Conservation (phyloP, 345 rosid species). For the Ceriops zippeliana region DNA sequence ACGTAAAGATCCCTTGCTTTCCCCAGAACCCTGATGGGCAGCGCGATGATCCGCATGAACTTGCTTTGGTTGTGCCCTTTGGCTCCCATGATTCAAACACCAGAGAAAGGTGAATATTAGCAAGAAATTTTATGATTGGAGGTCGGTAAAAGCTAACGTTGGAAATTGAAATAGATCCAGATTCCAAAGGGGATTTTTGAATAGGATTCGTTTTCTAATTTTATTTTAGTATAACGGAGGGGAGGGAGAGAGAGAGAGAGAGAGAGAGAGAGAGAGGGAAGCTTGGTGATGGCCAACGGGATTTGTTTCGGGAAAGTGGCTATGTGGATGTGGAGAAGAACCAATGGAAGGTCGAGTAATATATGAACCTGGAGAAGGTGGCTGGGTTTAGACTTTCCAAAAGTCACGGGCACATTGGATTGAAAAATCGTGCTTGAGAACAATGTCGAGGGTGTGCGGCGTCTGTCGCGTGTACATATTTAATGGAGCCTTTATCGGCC, state of each 20-base stretch:
- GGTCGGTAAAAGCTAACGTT: too few species aligned
- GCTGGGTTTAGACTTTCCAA: neutral
- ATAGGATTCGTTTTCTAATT: neutral
- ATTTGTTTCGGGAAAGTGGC: too few species aligned
- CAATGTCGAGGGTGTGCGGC: neutral
- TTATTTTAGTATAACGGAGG: neutral
- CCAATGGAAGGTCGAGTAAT: neutral
- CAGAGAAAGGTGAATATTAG: neutral
- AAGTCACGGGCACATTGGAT: slow-evolving; percentile 14
- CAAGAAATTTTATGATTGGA: neutral
- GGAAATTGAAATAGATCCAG: neutral
- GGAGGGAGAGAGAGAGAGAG: too few species aligned
- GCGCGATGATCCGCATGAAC: slow-evolving; percentile 43
- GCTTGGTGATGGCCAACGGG: too few species aligned
- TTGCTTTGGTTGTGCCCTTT: slow-evolving; percentile 35
- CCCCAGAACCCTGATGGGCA: slow-evolving; percentile 46
- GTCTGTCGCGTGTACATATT: too few species aligned
- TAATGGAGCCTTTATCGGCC: too few species aligned
- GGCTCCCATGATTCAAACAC: slow-evolving; percentile 26
- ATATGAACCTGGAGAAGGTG: neutral
- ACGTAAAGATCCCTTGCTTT: slow-evolving; percentile 73
- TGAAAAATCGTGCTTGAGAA: neutral
- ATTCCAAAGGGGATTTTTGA: neutral
- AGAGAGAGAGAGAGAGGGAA: too few species aligned
- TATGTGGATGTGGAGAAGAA: neutral